Evolutionary conservation across 2,329 filamentous ascomycete genomes (phyloP), one percentile per base, ranked within the genome.

Genomic region (Geoglossum cookeanum): DNA sequence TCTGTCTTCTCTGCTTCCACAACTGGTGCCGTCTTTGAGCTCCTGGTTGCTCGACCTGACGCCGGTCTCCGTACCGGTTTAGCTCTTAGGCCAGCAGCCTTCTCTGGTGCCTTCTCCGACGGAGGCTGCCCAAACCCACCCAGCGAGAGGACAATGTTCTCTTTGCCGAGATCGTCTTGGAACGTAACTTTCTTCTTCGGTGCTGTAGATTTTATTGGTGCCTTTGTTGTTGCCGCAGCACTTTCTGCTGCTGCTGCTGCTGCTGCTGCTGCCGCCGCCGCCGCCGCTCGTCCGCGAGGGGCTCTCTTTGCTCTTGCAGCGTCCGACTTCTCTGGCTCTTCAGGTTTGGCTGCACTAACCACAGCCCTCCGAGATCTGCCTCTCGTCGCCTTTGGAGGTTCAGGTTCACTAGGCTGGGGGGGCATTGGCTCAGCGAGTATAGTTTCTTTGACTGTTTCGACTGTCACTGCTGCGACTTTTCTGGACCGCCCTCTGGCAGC

Each of bases 181-280:
- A 75, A 75, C 2, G 72, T 74, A 29, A 75, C 74, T 47, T 68
- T 74, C 64, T 73, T 74, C 62, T 68, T 70, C 15, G 29, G 17
- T 11, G 53, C 35, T 13, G 48, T 35, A 29, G 56, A 9, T 15
- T 30, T 27, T 11, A 53, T 15, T 37, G 11, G 17, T 37, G 11
- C 35, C 13, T 32, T n/a, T 15, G n/a, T 7, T 48, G 30, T 54
- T 35, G 17, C 35, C 30, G 27, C 30, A 7, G 51, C 13, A 9
- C 5, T 30, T 29, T 1, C 15, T 2, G 27, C 5, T 51, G 17
- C 54, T n/a, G 13, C 39, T 44, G 54, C 54, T 17, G 54, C 37
- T 45, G 54, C 7, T 22, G 54, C 35, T 5, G 30, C 54, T 48
- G 37, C 54, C 8, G 54, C 27, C 22, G 54, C 8, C 11, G 54